Percentiles rank a stretch among this genome's conserved stretches.
phyloP scores from a whole-genome alignment of 140 eudicot species.

The Bidens hawaiensis region DNA sequence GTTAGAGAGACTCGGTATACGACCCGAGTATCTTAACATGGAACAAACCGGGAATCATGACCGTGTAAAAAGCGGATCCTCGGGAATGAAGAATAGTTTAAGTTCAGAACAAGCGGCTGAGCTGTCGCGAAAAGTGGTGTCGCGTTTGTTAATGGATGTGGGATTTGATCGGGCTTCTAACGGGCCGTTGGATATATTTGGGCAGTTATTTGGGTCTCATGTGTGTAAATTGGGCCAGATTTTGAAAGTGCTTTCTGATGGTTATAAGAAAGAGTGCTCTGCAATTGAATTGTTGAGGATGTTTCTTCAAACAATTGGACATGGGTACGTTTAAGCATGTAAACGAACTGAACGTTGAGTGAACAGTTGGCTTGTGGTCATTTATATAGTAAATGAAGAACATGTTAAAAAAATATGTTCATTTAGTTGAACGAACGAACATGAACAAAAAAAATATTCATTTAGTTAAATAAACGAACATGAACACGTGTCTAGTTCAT shows the following conservation, averaged over 20 bases:
- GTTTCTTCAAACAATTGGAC: slow-evolving; percentile 78
- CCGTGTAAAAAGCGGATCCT: slow-evolving; percentile 46
- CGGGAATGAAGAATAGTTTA: slow-evolving; percentile 44
- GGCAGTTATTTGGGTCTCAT: slow-evolving; percentile 76
- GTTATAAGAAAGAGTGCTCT: slow-evolving; percentile 78
- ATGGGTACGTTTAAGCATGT: slow-evolving; percentile 74
- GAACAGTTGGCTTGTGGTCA: too few relatives aligned
- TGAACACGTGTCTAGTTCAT: too few relatives aligned
- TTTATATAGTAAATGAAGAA: too few relatives aligned
- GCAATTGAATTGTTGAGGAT: slow-evolving; percentile 73
- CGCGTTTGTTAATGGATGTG: slow-evolving; percentile 53
- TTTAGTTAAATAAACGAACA: too few relatives aligned
- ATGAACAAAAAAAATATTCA: too few relatives aligned
- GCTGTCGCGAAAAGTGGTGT: slow-evolving; percentile 67
- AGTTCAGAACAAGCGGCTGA: slow-evolving; percentile 70
- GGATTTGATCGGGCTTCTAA: slow-evolving; percentile 81
- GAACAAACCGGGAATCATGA: slow-evolving; percentile 67
- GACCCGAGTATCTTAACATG: slow-evolving; percentile 85
- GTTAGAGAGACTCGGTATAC: slow-evolving; percentile 94
- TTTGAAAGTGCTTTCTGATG: slow-evolving; percentile 75
- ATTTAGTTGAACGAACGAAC: too few relatives aligned
- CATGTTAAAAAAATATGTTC: too few relatives aligned
- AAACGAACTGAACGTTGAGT: too few relatives aligned
- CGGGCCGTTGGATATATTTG: slow-evolving; percentile 60
- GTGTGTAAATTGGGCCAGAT: slow-evolving; percentile 67